These are phyloP conservation scores for Wickerhamomyces bisporus DNA, from an alignment of 805 yeast genomes.

Conservation along the genomic window DNA sequence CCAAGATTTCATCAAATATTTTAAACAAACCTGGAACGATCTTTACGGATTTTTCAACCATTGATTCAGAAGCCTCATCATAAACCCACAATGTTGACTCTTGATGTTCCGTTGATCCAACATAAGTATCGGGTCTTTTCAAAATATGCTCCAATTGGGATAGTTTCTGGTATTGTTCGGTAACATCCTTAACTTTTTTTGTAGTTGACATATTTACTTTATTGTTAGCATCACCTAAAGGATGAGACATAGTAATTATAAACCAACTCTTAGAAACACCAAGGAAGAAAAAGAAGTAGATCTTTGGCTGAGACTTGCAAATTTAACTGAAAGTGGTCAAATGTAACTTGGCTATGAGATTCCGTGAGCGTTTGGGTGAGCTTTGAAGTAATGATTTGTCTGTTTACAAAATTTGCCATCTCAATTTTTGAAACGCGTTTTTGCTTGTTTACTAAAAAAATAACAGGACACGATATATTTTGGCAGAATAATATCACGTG, in stretches of 20 bases:
- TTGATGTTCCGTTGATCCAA: slow-evolving; percentile 87
- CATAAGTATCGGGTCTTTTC: slow-evolving; percentile 96
- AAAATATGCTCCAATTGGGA: slow-evolving; percentile 94
- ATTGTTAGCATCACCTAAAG: slow-evolving; percentile 6
- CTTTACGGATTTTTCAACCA: slow-evolving; percentile 56
- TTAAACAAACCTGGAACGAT: slow-evolving; percentile 96
- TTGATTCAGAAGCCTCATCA: slow-evolving; percentile 56
- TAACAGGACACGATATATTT: too few relatives aligned
- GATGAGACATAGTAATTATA: not conserved
- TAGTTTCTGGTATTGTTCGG: slow-evolving; percentile 85
- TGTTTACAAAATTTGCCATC: not conserved
- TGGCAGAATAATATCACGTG: too few relatives aligned
- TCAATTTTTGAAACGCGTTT: not conserved
- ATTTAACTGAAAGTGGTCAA: too few relatives aligned
- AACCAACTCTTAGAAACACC: not conserved
- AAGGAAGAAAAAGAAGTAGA: too few relatives aligned
- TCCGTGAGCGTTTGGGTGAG: not conserved
- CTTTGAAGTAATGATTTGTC: not conserved
- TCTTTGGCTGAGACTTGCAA: too few relatives aligned
- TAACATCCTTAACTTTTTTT: slow-evolving; percentile 34
- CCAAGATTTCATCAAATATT: slow-evolving; percentile 94
- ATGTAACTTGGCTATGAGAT: not conserved
- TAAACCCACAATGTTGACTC: slow-evolving; percentile 82
- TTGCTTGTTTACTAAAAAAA: too few relatives aligned
- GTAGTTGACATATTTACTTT: slow-evolving; percentile 5